phyloP scores from a whole-genome alignment of 2,329 filamentous ascomycete species.

The Ascocoryne sarcoides region DNA sequence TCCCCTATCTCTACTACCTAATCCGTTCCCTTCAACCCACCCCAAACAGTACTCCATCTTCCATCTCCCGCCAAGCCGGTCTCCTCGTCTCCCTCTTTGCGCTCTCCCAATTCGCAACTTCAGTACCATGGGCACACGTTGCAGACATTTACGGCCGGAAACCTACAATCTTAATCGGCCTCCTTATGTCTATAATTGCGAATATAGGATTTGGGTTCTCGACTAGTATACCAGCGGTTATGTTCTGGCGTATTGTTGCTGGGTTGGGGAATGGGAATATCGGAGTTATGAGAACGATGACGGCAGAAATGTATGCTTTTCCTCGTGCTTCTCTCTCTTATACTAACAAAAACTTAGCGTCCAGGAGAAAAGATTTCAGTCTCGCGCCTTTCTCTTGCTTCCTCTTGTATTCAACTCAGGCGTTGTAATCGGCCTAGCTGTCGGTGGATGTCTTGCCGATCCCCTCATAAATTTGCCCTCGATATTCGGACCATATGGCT shows the following conservation, averaged over 20 bases:
- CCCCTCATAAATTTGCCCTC: constrained; percentile 31
- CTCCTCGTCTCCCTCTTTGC: constrained; percentile 73
- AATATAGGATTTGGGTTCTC: constrained; percentile 62
- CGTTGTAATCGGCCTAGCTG: constrained; percentile 21
- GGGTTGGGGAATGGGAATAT: constrained; percentile 70
- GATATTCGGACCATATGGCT: constrained; percentile 32
- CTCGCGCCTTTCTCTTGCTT: constrained; percentile 34
- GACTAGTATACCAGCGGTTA: constrained; percentile 47
- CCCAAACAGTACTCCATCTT: constrained; percentile 32
- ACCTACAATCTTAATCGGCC: constrained; percentile 65
- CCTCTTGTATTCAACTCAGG: constrained; percentile 59
- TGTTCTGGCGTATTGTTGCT: constrained; percentile 59
- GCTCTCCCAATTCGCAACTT: constrained; percentile 72
- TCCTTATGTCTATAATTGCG: constrained; percentile 47
- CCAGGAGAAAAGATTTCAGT: constrained; percentile 64
- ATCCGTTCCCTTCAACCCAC: constrained; percentile 49
- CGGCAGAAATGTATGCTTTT: constrained; percentile 65
- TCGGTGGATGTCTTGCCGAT: constrained; percentile 36
- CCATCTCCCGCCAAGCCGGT: constrained; percentile 67
- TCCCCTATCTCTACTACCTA: constrained; percentile 66
- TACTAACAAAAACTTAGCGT: too few relatives aligned
- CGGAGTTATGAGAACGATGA: constrained; percentile 66
- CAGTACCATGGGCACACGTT: constrained; percentile 72
- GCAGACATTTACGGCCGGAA: constrained; percentile 65
- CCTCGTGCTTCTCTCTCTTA: too few relatives aligned